Evolutionary conservation across 805 yeast genomes (phyloP), one percentile per base, ranked within the genome.

Genomic region (Pichia thaimueangensis): DNA sequence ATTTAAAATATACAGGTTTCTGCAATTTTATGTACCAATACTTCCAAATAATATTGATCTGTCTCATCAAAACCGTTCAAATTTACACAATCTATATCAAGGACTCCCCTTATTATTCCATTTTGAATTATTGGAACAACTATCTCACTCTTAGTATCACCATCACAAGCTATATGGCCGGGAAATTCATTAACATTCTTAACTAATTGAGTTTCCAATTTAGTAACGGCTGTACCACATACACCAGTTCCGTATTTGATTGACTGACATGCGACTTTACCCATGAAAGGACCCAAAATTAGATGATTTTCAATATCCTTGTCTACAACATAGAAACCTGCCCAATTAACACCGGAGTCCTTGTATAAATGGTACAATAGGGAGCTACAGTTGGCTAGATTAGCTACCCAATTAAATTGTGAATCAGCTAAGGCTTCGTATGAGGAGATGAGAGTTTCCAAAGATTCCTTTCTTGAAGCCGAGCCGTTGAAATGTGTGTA

Each of bases 121-220:
- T 64, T 62, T 12, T 43, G 45, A 2, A 61, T 28, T 6, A 89
- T 75, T 0, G 97, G 97, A 2, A 91, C 89, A 17, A 93, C 97
- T 24, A 91, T 84, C 58, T 91, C 98, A 59, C 95, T 84, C 49
- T 82, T 74, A 0, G 97, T 91, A 45, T 81, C 95, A 0, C 96
- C 95, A 64, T 93, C 98, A 64, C 98, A 91, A 0, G 97, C 97
- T 50, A 91, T 93, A 58, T 91, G 97, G 1, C 95, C 95, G 0
- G 95, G 95, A 54, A 78, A 87, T 51, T 73, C 59, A 17, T 82
- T 70, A 2, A 91, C 97, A 58, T 91, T 76, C 1, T 72, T 69
- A 10, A 91, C 96, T 6, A 88, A 56, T 57, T 87, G 95, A 1
- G 95, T 83, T 34, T 59, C 41, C 42, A 62, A 61, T 1, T 67